Evolutionary conservation across 768 basidiomycete species (phyloP).

Genomic region (Termitomyces sp.): DNA sequence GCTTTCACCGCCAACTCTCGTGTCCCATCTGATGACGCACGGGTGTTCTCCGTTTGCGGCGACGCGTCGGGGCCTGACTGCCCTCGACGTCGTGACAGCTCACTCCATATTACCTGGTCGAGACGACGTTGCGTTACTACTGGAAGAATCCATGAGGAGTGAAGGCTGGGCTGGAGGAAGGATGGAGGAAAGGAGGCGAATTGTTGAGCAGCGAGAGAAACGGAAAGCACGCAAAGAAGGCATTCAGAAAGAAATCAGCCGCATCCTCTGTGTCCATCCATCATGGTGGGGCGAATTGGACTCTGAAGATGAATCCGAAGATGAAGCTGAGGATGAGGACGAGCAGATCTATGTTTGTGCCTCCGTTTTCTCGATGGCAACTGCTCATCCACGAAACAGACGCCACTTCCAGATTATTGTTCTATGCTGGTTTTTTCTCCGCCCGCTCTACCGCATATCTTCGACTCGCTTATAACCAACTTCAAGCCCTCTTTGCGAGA

Average conservation of each 20-base stretch:
- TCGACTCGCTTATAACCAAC: slow-evolving; percentile 76
- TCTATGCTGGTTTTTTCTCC: slow-evolving; percentile 95
- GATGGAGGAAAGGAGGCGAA: slow-evolving; percentile 62
- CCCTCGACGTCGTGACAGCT: slow-evolving; percentile 86
- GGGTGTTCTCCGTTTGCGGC: slow-evolving; percentile 78
- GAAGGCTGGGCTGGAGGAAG: slow-evolving; percentile 78
- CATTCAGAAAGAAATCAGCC: slow-evolving; percentile 54
- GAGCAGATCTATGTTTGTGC: slow-evolving; percentile 37
- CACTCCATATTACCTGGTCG: slow-evolving; percentile 78
- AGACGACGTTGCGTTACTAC: slow-evolving; percentile 78
- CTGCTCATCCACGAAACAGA: slow-evolving; percentile 26
- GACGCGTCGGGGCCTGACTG: slow-evolving; percentile 75
- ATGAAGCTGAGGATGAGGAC: slow-evolving; percentile 43
- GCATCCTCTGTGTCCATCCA: slow-evolving; percentile 46
- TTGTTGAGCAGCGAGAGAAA: slow-evolving; percentile 52
- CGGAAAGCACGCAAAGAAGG: slow-evolving; percentile 46
- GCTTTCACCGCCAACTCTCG: slow-evolving; percentile 81
- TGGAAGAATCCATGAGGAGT: slow-evolving; percentile 85
- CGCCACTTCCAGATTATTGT: slow-evolving; percentile 68
- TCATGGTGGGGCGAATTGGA: slow-evolving; percentile 65
- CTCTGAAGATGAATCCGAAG: slow-evolving; percentile 33
- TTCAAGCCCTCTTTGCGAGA: slow-evolving; percentile 68
- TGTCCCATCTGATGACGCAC: slow-evolving; percentile 90
- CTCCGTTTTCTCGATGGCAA: slow-evolving; percentile 10
- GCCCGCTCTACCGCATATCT: slow-evolving; percentile 65